phyloP scores from a whole-genome alignment of 2,329 filamentous ascomycete genomes.

The Dactylellina haptotyla region DNA sequence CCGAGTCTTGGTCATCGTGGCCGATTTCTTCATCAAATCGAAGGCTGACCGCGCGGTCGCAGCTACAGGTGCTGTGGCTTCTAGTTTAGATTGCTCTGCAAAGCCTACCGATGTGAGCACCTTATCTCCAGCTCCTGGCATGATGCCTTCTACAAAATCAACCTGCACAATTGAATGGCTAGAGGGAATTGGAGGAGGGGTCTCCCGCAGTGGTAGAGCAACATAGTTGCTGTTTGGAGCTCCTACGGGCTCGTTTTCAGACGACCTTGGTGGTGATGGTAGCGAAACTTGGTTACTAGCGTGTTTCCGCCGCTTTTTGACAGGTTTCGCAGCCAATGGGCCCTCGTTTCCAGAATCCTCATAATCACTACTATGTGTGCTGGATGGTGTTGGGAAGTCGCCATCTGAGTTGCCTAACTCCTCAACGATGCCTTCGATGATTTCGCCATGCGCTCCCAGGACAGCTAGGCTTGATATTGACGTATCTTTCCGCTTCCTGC shows the following conservation, averaged over 20 bases:
- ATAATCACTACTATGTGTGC: constrained; percentile 37
- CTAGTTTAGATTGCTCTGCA: neutral
- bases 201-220: neutral
- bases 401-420: constrained; percentile 25
- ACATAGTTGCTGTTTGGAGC: constrained; percentile 3
- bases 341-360: constrained; percentile 30
- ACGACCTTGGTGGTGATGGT: constrained; percentile 43
- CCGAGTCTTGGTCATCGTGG: constrained; percentile 24
- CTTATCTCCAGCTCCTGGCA: neutral
- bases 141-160: neutral
- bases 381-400: constrained; percentile 44
- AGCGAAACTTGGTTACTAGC: constrained; percentile 1
- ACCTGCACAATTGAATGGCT: neutral
- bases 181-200: constrained; percentile 7
- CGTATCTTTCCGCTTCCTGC: constrained; percentile 9
- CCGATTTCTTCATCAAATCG: constrained; percentile 42
- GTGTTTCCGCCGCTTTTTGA: constrained; percentile 30
- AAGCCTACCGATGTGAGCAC: neutral
- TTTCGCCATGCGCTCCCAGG: neutral
- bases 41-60: constrained; percentile 35
- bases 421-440: constrained; percentile 14
- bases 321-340: neutral
- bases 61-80: neutral
- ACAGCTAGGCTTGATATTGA: constrained; percentile 4
- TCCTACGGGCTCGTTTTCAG: constrained; percentile 29